phyloP scores from a whole-genome alignment of 2,329 filamentous ascomycete genomes.

The Fusarium transvaalense region DNA sequence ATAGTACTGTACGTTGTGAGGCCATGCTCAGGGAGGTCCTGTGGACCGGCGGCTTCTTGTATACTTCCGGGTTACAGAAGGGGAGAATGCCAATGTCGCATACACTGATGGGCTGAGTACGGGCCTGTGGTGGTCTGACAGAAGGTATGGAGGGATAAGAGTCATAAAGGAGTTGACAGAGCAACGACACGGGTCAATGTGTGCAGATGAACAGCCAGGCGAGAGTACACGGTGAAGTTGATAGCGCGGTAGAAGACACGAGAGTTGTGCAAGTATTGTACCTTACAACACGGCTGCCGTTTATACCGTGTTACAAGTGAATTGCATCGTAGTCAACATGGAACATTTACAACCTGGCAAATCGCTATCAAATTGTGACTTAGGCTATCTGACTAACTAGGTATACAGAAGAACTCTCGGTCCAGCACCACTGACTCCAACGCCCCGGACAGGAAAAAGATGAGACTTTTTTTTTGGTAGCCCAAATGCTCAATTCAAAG shows the following conservation, averaged over 20 bases:
- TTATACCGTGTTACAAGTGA: background rate
- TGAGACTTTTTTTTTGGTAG: background rate
- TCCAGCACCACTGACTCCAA: conserved; percentile 1
- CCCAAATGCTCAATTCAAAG: background rate
- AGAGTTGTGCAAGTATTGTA: conserved; percentile 9
- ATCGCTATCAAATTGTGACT: conserved; percentile 5
- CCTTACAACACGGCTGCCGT: background rate
- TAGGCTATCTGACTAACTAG: background rate
- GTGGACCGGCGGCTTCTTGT: background rate
- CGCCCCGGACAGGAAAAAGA: background rate
- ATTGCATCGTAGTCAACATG: background rate
- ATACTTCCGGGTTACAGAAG: background rate
- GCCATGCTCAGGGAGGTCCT: background rate
- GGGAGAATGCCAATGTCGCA: background rate
- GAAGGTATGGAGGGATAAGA: background rate
- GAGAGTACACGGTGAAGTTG: background rate
- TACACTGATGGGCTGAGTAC: background rate
- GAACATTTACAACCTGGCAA: background rate
- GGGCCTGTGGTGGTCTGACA: background rate
- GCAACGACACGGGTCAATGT: background rate
- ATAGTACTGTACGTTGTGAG: background rate
- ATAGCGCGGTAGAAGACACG: background rate
- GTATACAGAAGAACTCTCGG: background rate
- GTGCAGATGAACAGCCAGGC: background rate
- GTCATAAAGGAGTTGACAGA: background rate